phyloP scores from a whole-genome alignment of 192 early-diverging fungal species.

The Backusella sp. region DNA sequence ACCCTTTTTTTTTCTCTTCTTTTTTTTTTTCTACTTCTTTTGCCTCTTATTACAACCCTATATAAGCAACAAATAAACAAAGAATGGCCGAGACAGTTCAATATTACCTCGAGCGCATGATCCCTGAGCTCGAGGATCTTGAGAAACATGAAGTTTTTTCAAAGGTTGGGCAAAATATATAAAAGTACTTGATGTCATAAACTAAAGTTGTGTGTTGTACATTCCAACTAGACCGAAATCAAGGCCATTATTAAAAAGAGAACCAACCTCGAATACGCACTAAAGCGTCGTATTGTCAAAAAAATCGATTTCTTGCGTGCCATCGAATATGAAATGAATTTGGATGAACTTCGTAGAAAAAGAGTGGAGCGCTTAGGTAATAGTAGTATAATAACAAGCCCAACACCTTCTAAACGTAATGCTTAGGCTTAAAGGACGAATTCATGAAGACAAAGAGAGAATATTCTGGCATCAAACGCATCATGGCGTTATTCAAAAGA shows the following conservation, averaged over 20 bases:
- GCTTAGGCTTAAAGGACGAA: constrained; percentile 33
- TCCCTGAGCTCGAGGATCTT: constrained; percentile 89
- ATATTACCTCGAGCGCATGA: constrained; percentile 90
- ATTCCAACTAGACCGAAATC: constrained; percentile 64
- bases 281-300: constrained; percentile 73
- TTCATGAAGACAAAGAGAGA: constrained; percentile 64
- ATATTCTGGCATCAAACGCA: constrained; percentile 59
- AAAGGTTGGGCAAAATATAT: constrained; percentile 48
- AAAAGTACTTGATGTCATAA: background rate
- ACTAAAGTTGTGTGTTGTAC: background rate
- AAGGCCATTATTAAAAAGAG: constrained; percentile 85
- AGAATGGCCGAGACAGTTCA: constrained; percentile 89
- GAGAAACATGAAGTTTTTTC: constrained; percentile 79
- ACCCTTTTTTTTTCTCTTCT: background rate
- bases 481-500: constrained; percentile 80
- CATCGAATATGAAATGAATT: constrained; percentile 94
- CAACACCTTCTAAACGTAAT: background rate
- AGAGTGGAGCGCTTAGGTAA: constrained; percentile 61
- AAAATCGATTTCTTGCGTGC: constrained; percentile 86
- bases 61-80: constrained; percentile 16
- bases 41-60: too few relatives aligned
- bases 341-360: constrained; percentile 79
- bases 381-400: too few relatives aligned
- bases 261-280: constrained; percentile 84
- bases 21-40: background rate